Conservation (phyloP, 1,139 yeast genomes). For the Kodamaea sp. region DNA sequence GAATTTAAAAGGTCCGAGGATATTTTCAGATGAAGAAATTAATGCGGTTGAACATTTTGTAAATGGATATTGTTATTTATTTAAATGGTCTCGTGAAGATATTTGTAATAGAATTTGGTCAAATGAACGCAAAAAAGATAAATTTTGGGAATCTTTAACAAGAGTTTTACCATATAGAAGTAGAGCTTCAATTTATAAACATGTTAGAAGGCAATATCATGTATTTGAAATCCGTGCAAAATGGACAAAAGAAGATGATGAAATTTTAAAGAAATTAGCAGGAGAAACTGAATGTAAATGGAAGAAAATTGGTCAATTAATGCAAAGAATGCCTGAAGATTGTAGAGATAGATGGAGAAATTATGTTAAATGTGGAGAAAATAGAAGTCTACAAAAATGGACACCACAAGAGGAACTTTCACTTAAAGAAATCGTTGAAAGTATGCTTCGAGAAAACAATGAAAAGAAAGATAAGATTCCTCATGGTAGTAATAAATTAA, state of each 20-base stretch:
- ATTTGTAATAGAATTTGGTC: slow-evolving; percentile 87
- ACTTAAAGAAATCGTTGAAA: slow-evolving; percentile 53
- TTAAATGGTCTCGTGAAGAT: slow-evolving; percentile 59
- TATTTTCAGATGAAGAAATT: slow-evolving; percentile 62
- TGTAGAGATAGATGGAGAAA: slow-evolving; percentile 96
- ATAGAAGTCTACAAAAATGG: slow-evolving; percentile 78
- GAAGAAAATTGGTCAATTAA: slow-evolving; percentile 71
- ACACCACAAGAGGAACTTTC: slow-evolving; percentile 63
- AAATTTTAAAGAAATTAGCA: slow-evolving; percentile 57
- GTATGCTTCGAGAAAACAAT: slow-evolving; percentile 24
- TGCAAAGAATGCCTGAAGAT: slow-evolving; percentile 96
- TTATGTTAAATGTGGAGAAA: slow-evolving; percentile 83
- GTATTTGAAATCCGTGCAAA: slow-evolving; percentile 82
- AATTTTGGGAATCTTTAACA: slow-evolving; percentile 81
- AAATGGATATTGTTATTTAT: slow-evolving; percentile 58
- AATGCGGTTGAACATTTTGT: slow-evolving; percentile 70
- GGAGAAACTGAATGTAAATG: slow-evolving; percentile 73
- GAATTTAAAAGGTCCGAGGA: slow-evolving; percentile 35
- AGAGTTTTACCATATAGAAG: slow-evolving; percentile 79
- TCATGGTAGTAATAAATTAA: slow-evolving; percentile 16
- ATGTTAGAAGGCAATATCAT: slow-evolving; percentile 85
- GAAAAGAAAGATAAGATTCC: slow-evolving; percentile 14
- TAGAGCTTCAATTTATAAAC: slow-evolving; percentile 86
- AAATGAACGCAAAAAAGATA: slow-evolving; percentile 76
- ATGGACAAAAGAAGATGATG: slow-evolving; percentile 84